phyloP scores from a whole-genome alignment of 805 yeast species.

The Candida namnaoensis region DNA sequence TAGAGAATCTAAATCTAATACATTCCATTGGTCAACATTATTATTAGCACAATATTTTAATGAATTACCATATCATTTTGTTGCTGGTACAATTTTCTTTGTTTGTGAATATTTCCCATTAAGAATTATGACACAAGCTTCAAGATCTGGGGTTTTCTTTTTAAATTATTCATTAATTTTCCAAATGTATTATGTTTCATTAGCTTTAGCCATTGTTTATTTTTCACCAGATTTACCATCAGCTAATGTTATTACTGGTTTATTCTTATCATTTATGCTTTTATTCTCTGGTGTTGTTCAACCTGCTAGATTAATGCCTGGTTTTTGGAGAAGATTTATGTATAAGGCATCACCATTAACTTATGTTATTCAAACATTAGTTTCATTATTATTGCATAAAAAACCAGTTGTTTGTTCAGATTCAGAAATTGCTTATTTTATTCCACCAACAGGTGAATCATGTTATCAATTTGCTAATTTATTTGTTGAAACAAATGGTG shows the following conservation, averaged over 20 bases:
- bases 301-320: constrained; percentile 42
- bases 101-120: constrained; percentile 45
- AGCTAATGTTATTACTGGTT: constrained; percentile 53
- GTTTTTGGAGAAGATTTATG: constrained; percentile 64
- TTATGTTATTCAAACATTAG: constrained; percentile 45
- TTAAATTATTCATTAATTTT: constrained; percentile 34
- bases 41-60: constrained; percentile 42
- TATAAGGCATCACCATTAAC: constrained; percentile 59
- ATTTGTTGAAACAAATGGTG: constrained; percentile 36
- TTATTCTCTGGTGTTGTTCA: constrained; percentile 28
- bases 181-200: constrained; percentile 34
- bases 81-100: constrained; percentile 42
- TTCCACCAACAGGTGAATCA: constrained; percentile 50
- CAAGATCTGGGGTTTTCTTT: constrained; percentile 42
- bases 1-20: constrained; percentile 64
- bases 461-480: constrained; percentile 45
- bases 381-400: constrained; percentile 39
- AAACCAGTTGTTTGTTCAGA: constrained; percentile 39
- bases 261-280: constrained; percentile 22
- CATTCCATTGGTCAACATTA: constrained; percentile 67
- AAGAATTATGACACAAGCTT: constrained; percentile 29
- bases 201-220: constrained; percentile 42
- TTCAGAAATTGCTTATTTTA: constrained; percentile 38
- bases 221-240: constrained; percentile 60
- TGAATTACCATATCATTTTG: constrained; percentile 53